Evolutionary conservation across 768 basidiomycete genomes (phyloP), one percentile per base, ranked within the genome.

Genomic region (Fistulinella prunicolor): DNA sequence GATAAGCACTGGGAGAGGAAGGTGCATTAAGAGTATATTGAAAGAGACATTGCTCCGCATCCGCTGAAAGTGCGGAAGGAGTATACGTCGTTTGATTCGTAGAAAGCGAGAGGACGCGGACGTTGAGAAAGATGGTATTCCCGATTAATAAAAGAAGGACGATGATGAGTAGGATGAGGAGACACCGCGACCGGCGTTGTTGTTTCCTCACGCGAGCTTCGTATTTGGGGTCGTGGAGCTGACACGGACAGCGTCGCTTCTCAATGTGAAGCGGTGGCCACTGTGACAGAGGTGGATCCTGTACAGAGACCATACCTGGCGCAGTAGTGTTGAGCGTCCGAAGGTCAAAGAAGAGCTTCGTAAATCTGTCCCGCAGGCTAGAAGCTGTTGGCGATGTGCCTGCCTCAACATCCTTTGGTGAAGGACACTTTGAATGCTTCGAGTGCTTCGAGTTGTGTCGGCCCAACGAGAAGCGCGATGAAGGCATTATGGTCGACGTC

Each of bases 21-120:
- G 77, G 70, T 2, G 77, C 79, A 35, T 76, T 68, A 38, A 78
- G 56, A 14, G 60, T 68, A 56, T 69, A 79, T 50, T 79, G 69
- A 14, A 70, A 69, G 36, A 79, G 55, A 56, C 77, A 79, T 55
- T 73, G 69, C 50, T 71, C 69, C 19, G 71, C 67, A 50, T 70
- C 64, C 26, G 58, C 62, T 21, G 75, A 73, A 32, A 77, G 67
- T 3, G 47, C 41, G 17, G 51, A n/a, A 6, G 66, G 40, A 14
- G 57, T 58, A n/a, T 67, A 59, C 3, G 59, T 54, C 14, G 63
- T 50, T 34, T 62, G 46, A 38, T 56, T 56, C 4, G 53, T 23
- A 6, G 57, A 42, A 46, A 57, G 51, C 14, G 59, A 46, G 24
- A 67, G 53, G 38, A 72, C 58, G 44, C 69, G 70, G 20, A 70